phyloP scores from a whole-genome alignment of 2,329 filamentous ascomycete species.

The Huntiella decipiens region DNA sequence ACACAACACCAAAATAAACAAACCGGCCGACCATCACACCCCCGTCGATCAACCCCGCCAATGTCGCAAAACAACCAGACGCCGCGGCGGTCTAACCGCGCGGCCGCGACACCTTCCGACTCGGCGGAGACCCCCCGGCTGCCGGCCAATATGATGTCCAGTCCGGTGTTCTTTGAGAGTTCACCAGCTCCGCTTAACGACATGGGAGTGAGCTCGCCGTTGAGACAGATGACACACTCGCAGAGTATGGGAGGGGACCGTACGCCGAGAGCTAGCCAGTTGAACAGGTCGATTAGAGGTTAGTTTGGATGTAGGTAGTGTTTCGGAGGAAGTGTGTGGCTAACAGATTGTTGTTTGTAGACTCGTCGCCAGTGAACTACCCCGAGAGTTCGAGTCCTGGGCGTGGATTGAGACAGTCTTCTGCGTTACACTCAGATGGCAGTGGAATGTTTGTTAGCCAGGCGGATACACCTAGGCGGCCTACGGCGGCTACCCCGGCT shows the following conservation, averaged over 20 bases:
- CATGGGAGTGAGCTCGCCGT: slow-evolving; percentile 22
- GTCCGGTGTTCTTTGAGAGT: slow-evolving; percentile 59
- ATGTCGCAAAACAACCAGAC: slow-evolving; percentile 10
- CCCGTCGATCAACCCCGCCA: background rate
- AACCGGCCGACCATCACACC: background rate
- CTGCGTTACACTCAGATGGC: slow-evolving; percentile 62
- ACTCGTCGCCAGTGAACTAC: slow-evolving; percentile 84
- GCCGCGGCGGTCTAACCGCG: slow-evolving; percentile 5
- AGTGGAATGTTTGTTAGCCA: slow-evolving; percentile 64
- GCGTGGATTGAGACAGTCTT: slow-evolving; percentile 41
- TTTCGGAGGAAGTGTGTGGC: background rate
- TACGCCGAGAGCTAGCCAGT: slow-evolving; percentile 46
- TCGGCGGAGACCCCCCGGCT: slow-evolving; percentile 8
- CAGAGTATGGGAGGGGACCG: slow-evolving; percentile 31
- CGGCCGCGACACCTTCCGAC: slow-evolving; percentile 7
- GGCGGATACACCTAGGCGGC: slow-evolving; percentile 21
- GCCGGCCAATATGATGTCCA: slow-evolving; percentile 40
- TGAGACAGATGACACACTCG: slow-evolving; percentile 37
- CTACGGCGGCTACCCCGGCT: slow-evolving; percentile 3
- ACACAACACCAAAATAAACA: background rate
- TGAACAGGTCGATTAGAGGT: slow-evolving; percentile 7
- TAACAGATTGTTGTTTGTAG: slow-evolving; percentile 25
- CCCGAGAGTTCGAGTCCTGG: slow-evolving; percentile 75
- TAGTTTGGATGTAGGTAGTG: background rate
- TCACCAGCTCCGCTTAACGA: slow-evolving; percentile 21